phyloP scores from a whole-genome alignment of 2,329 filamentous ascomycete genomes.

The Alternaria alternata region DNA sequence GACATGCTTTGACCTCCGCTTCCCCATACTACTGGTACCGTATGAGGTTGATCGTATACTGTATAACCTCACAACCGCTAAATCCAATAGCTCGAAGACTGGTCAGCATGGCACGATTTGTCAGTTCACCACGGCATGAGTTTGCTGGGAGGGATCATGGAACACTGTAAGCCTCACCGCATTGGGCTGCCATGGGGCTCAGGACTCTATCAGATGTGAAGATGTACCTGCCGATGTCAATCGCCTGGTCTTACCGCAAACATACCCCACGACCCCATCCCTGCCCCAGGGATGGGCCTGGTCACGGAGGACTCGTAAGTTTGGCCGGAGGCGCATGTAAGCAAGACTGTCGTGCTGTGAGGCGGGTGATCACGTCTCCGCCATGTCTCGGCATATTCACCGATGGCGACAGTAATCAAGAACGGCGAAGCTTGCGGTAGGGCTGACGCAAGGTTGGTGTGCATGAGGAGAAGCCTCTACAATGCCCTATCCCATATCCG shows the following conservation, averaged over 20 bases:
- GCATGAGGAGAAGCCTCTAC: neutral
- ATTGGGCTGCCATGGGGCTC: neutral
- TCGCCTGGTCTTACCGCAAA: neutral
- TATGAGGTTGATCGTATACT: neutral
- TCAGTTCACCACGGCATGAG: neutral
- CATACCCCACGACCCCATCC: neutral
- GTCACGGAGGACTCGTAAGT: neutral
- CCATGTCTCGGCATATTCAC: neutral
- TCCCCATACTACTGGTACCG: neutral
- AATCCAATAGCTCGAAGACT: neutral
- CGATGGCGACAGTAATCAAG: neutral
- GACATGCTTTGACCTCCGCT: constrained; percentile 1
- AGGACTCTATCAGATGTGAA: neutral
- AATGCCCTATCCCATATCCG: neutral
- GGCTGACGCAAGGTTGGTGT: neutral
- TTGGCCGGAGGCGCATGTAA: neutral
- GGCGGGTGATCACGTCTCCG: neutral
- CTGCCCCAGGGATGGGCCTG: neutral
- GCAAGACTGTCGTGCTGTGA: constrained; percentile 2
- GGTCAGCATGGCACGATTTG: neutral
- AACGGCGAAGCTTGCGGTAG: neutral
- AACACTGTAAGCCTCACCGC: neutral
- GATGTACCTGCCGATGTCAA: neutral
- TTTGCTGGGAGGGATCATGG: neutral
- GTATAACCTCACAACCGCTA: neutral